Percentiles rank a stretch among this genome's conserved stretches.
These are phyloP conservation scores for Aaosphaeria pasadenensis DNA, from an alignment of 2,329 filamentous ascomycete genomes.

Conservation along the genomic window DNA sequence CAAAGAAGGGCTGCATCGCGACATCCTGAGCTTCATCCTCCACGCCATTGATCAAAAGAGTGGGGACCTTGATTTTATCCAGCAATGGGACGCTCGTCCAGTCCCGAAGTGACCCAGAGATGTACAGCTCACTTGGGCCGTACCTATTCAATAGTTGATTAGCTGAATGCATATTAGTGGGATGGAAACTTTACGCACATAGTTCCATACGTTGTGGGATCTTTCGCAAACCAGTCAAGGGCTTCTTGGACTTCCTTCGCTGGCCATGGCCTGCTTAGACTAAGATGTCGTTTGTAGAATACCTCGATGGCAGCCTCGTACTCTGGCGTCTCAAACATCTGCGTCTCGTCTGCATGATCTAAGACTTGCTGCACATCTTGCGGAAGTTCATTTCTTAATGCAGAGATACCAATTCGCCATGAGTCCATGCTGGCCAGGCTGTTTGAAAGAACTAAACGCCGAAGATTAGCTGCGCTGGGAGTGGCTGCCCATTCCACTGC, in stretches of 20 bases:
- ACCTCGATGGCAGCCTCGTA: conserved; percentile 2
- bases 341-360: conserved; percentile 6
- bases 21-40: conserved; percentile 37
- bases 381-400: conserved; percentile 15
- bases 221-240: background rate
- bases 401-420: background rate
- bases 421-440: background rate
- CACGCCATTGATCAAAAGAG: conserved; percentile 35
- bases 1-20: conserved; percentile 34
- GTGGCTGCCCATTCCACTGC: conserved; percentile 1
- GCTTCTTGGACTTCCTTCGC: conserved; percentile 16
- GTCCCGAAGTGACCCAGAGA: conserved; percentile 20
- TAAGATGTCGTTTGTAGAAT: conserved; percentile 4
- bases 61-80: conserved; percentile 29
- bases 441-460: background rate
- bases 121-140: conserved; percentile 16
- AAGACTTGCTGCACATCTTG: conserved; percentile 11
- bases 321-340: conserved; percentile 2
- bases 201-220: background rate
- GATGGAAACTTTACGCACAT: background rate
- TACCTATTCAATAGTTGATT: conserved; percentile 14
- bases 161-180: conserved; percentile 7
- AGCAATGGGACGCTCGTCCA: conserved; percentile 24
- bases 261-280: conserved; percentile 1
- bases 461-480: background rate